A percentile compares a stretch with the other conserved stretches of the same genome.
Evolutionary conservation across 768 basidiomycete genomes (phyloP).

Genomic region (Gymnopilus dilepis): DNA sequence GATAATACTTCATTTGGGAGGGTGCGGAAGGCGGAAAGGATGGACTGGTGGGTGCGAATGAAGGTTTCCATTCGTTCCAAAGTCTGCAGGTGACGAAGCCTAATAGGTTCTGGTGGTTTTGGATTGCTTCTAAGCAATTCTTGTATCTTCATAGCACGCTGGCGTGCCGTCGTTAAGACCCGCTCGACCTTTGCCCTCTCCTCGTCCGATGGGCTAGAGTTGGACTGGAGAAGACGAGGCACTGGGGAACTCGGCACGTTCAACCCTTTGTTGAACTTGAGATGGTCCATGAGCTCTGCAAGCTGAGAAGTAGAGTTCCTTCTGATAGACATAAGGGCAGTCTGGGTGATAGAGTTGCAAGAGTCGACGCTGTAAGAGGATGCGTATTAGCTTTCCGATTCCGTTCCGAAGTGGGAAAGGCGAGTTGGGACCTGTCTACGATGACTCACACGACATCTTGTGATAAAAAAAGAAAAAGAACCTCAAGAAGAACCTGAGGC

Average conservation of each 20-base stretch:
- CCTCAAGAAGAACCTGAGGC: too few relatives aligned
- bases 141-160: background rate
- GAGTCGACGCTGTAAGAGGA: too few relatives aligned
- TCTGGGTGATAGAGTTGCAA: too few relatives aligned
- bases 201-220: background rate
- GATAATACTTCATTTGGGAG: slow-evolving; percentile 7
- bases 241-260: background rate
- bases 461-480: too few relatives aligned
- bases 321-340: background rate
- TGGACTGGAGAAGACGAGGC: slow-evolving; percentile 2
- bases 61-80: background rate
- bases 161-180: background rate
- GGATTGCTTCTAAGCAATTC: background rate
- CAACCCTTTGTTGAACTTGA: background rate
- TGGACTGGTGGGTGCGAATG: background rate
- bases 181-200: background rate
- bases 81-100: background rate
- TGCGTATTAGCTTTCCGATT: too few relatives aligned
- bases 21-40: slow-evolving; percentile 4
- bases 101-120: background rate
- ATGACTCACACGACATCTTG: too few relatives aligned
- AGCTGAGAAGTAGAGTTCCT: background rate
- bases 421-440: too few relatives aligned
- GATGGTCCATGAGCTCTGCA: background rate
- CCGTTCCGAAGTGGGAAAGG: too few relatives aligned